Evolutionary conservation across 345 rosid genomes (phyloP), one percentile per base, ranked within the genome.

Genomic region (Boechera stricta): DNA sequence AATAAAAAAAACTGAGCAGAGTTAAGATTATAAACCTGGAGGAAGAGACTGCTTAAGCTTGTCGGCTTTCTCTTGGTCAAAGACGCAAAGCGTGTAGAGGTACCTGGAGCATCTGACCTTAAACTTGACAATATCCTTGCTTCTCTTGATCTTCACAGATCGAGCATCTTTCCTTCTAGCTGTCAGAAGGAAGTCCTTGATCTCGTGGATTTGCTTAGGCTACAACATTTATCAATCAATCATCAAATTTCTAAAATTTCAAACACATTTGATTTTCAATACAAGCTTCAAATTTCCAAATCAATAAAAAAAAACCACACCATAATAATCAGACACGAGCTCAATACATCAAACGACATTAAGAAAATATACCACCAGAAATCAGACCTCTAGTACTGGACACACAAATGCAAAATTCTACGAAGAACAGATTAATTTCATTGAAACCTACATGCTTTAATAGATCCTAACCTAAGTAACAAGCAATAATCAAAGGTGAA

Each of bases 181-280:
- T 58, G 98, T 90, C 51, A 92, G 85, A 77, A 94, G 98, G 84
- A 94, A 94, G 81, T 92, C 98, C 85, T 90, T 92, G 71, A 92
- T 90, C 90, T 94, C 98, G 4, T 88, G 96, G 65, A 92, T 92
- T 84, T 92, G 95, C 87, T 92, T 90, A 28, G 98, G 98, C 98
- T 90, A 81, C 67, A 80, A 77, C 10, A 70, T 10, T 2, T 26
- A 54, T 29, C 21, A 61, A 52, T 53, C 11, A 33, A 13, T 42
- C 35, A 58, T 31, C 64, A 24, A 6, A 65, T 11, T 39, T 39
- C 2, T 28, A 38, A 29, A 7, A 38, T 38, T 11, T 3, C 13
- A 15, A 44, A 38, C 2, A 35, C 38, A 35, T 35, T 35, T 36
- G 5, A 36, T 36, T 5, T 7, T 49, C 24, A 53, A 32, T 54